These are phyloP conservation scores for Pascua guehoae DNA, from an alignment of 1,284 basidiomycete genomes.

Conservation along the genomic window DNA sequence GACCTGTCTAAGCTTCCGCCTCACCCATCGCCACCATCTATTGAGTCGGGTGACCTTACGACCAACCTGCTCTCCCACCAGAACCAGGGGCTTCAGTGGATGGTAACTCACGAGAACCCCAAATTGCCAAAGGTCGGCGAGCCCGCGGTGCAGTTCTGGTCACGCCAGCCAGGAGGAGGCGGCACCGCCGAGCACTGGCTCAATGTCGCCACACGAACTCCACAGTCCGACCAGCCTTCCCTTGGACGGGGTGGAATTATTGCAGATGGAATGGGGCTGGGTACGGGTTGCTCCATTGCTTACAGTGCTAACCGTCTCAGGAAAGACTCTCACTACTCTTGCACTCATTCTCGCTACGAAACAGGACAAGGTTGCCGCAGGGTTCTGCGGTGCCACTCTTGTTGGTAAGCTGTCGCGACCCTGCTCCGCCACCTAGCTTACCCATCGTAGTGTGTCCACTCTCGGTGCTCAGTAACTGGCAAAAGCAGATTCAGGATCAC, in stretches of 20 bases:
- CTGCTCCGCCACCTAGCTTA: too few relatives aligned
- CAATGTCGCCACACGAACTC: slow-evolving; percentile 73
- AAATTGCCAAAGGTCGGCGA: slow-evolving; percentile 63
- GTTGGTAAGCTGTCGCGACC: slow-evolving; percentile 57
- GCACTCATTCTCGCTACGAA: slow-evolving; percentile 71
- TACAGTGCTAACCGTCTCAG: slow-evolving; percentile 39
- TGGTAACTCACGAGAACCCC: slow-evolving; percentile 70
- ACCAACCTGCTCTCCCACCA: slow-evolving; percentile 76
- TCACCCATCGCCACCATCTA: slow-evolving; percentile 61
- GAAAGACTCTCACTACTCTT: slow-evolving; percentile 80
- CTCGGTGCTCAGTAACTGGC: slow-evolving; percentile 86
- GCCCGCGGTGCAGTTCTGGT: slow-evolving; percentile 82
- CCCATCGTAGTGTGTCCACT: slow-evolving; percentile 67
- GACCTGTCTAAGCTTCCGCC: slow-evolving; percentile 38
- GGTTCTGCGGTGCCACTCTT: slow-evolving; percentile 65
- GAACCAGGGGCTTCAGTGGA: slow-evolving; percentile 57
- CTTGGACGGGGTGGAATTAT: slow-evolving; percentile 79
- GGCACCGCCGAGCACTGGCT: slow-evolving; percentile 43
- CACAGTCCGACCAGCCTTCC: slow-evolving; percentile 61
- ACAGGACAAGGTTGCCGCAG: slow-evolving; percentile 55
- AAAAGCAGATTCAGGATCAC: slow-evolving; percentile 79
- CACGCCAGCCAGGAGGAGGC: slow-evolving; percentile 56
- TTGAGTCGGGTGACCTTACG: slow-evolving; percentile 60
- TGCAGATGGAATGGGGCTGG: slow-evolving; percentile 82
- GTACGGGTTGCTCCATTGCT: slow-evolving; percentile 3